Conservation (phyloP, 768 basidiomycete genomes). For the Tricholoma bakamatsutake region DNA sequence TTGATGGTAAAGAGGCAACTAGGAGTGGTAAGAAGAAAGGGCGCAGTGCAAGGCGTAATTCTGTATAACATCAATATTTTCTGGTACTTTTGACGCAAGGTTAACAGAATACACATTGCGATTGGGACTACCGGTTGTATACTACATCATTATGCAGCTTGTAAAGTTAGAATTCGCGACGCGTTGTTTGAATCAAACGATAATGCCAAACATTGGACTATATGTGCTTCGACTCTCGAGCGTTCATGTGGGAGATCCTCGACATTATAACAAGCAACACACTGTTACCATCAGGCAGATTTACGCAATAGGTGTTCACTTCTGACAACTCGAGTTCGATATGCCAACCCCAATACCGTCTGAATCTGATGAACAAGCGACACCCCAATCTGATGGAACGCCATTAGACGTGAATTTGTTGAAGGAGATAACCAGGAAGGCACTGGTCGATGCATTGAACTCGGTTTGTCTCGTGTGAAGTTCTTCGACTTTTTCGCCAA, state of each 20-base stretch:
- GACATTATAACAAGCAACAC: neutral
- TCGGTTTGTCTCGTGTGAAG: constrained; percentile 41
- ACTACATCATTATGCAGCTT: too few relatives aligned
- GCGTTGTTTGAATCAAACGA: neutral
- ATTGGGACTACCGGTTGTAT: neutral
- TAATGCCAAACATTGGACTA: neutral
- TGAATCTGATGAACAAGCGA: constrained; percentile 7
- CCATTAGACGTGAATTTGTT: constrained; percentile 56
- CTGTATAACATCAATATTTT: constrained; percentile 34
- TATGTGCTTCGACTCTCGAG: neutral
- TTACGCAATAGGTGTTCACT: too few relatives aligned
- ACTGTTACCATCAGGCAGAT: neutral
- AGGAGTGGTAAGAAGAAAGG: constrained; percentile 59
- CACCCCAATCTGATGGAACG: constrained; percentile 26
- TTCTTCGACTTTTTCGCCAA: neutral
- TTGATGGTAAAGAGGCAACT: constrained; percentile 50
- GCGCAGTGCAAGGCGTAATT: constrained; percentile 72
- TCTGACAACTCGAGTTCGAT: neutral
- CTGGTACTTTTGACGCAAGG: neutral
- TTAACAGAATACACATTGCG: neutral
- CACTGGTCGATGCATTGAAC: constrained; percentile 81
- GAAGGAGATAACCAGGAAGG: constrained; percentile 74
- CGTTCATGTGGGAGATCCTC: neutral
- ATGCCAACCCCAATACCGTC: constrained; percentile 10
- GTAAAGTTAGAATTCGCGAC: neutral